These are phyloP conservation scores for Botryotinia narcissicola DNA, from an alignment of 2,329 filamentous ascomycete genomes.

Conservation along the genomic window DNA sequence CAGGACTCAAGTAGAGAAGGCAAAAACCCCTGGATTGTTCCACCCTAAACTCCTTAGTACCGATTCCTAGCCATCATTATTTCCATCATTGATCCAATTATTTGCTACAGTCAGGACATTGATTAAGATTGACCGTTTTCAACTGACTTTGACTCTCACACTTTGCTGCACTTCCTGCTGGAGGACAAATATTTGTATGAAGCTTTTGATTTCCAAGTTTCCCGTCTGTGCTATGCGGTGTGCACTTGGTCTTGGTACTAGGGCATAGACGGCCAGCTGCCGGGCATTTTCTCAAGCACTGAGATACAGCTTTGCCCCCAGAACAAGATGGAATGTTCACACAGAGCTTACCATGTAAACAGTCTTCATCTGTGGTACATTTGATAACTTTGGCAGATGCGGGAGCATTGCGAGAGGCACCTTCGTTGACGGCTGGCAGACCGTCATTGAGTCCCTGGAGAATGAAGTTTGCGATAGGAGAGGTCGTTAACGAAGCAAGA, in stretches of 20 bases:
- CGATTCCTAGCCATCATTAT: neutral
- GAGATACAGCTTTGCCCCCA: neutral
- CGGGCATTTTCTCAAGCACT: slow-evolving; percentile 12
- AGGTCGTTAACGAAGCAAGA: slow-evolving; percentile 4
- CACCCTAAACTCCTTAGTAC: neutral
- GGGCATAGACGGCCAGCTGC: neutral
- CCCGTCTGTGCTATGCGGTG: neutral
- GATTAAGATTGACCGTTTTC: neutral
- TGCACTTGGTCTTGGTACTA: neutral
- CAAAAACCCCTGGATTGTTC: neutral
- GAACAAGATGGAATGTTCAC: neutral
- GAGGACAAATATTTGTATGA: slow-evolving; percentile 8
- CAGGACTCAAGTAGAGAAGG: neutral
- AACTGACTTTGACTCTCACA: neutral
- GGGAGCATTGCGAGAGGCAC: neutral
- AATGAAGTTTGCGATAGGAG: slow-evolving; percentile 17
- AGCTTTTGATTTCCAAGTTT: neutral
- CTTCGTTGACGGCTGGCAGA: neutral
- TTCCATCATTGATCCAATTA: neutral
- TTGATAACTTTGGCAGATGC: neutral
- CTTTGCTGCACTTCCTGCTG: neutral
- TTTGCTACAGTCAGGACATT: slow-evolving; percentile 11
- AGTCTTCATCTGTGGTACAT: neutral
- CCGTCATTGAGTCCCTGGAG: slow-evolving; percentile 13
- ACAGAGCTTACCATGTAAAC: slow-evolving; percentile 8